Conservation (phyloP, 1,284 basidiomycete genomes). For the Moesziomyces sp. region DNA sequence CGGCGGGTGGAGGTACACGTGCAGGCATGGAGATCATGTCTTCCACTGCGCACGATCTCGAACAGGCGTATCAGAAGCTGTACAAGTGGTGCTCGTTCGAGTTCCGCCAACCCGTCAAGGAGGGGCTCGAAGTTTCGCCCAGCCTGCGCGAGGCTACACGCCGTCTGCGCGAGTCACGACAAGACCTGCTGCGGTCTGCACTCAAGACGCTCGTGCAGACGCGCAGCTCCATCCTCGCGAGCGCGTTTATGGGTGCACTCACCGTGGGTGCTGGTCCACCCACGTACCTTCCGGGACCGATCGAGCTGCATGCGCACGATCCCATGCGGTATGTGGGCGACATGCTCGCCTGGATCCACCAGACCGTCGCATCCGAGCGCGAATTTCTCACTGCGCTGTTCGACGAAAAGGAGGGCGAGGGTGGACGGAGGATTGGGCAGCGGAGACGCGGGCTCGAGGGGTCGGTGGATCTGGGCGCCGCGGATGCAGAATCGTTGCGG, state of each 20-base stretch:
- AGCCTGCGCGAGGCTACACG: conserved; percentile 79
- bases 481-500: conserved; percentile 16
- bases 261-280: conserved; percentile 82
- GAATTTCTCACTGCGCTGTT: conserved; percentile 71
- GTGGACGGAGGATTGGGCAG: conserved; percentile 46
- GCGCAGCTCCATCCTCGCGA: conserved; percentile 81
- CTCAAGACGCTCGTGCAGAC: conserved; percentile 81
- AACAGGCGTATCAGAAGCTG: conserved; percentile 89
- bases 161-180: conserved; percentile 77
- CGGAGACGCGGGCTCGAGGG: conserved; percentile 46
- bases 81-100: conserved; percentile 86
- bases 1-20: conserved; percentile 65
- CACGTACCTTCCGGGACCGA: conserved; percentile 86
- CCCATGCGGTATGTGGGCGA: conserved; percentile 95
- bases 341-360: conserved; percentile 99
- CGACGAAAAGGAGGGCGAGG: conserved; percentile 70
- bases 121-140: conserved; percentile 77
- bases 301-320: conserved; percentile 96
- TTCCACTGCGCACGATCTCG: conserved; percentile 76
- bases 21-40: conserved; percentile 78
- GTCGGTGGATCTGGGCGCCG: conserved; percentile 41
- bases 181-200: conserved; percentile 69
- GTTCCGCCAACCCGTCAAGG: conserved; percentile 74
- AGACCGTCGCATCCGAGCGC: conserved; percentile 90
- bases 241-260: conserved; percentile 84